Conservation (phyloP, 2,329 filamentous ascomycete species). For the Ophiostoma sp. region DNA sequence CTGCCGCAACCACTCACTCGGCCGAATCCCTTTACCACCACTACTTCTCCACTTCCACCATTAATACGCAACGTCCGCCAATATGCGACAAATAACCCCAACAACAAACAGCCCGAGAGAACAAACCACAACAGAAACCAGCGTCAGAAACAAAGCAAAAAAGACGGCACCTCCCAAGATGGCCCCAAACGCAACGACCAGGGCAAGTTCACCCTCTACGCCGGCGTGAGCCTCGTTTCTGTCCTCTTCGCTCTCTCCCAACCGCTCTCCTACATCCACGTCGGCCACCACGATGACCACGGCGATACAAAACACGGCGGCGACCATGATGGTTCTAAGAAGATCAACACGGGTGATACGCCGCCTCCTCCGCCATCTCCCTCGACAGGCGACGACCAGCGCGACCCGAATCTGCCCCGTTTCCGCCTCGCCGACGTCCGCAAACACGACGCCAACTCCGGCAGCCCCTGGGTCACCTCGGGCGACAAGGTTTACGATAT, state of each 20-base stretch:
- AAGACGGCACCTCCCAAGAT: background rate
- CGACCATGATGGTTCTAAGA: background rate
- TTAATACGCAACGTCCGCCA: background rate
- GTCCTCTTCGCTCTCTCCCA: conserved; percentile 24
- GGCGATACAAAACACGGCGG: background rate
- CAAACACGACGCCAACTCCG: conserved; percentile 29
- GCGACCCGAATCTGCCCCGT: conserved; percentile 32
- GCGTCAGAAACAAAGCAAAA: background rate
- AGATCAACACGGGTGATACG: background rate
- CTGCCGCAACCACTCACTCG: background rate
- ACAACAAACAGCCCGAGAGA: background rate
- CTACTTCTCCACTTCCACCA: background rate
- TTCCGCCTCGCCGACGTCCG: conserved; percentile 32
- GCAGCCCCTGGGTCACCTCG: conserved; percentile 61
- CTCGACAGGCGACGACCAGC: conserved; percentile 24
- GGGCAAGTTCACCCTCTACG: conserved; percentile 21
- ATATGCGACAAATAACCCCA: background rate
- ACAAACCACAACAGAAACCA: background rate
- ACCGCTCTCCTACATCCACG: conserved; percentile 14
- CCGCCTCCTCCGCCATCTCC: background rate
- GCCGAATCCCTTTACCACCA: background rate
- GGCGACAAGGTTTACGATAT: conserved; percentile 69
- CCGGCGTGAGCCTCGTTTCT: conserved; percentile 24
- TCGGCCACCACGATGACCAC: background rate
- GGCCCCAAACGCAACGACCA: background rate